These are phyloP conservation scores for Xylaria sp. DNA, from an alignment of 2,329 filamentous ascomycete genomes.

Conservation along the genomic window DNA sequence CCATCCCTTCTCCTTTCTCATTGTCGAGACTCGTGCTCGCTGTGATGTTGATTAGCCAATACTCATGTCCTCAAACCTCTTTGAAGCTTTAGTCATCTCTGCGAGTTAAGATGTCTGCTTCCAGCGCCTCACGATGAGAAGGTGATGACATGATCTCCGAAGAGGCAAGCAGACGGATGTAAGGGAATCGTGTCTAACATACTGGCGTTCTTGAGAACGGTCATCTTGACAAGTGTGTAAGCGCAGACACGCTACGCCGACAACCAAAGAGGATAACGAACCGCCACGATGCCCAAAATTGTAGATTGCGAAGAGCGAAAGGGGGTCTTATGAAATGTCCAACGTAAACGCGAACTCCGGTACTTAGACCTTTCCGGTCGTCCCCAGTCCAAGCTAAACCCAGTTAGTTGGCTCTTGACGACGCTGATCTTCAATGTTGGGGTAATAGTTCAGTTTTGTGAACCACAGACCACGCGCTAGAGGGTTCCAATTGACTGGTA, in stretches of 20 bases:
- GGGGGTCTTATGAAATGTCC: background rate
- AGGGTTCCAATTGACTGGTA: slow-evolving; percentile 3
- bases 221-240: background rate
- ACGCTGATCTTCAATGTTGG: slow-evolving; percentile 15
- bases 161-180: background rate
- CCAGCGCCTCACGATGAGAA: background rate
- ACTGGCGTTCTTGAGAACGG: background rate
- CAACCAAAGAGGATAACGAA: background rate
- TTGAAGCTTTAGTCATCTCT: background rate
- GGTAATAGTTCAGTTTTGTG: slow-evolving; percentile 3
- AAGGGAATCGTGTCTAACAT: background rate
- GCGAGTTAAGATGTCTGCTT: background rate
- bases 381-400: slow-evolving; percentile 11
- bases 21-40: slow-evolving; percentile 39
- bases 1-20: slow-evolving; percentile 38
- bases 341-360: background rate
- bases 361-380: background rate
- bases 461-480: background rate
- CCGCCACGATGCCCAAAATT: background rate
- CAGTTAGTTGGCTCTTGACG: slow-evolving; percentile 13
- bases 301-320: slow-evolving; percentile 1
- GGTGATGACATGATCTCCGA: background rate
- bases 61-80: background rate
- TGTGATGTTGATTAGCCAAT: slow-evolving; percentile 30
- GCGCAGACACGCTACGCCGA: background rate